Conservation (phyloP, 106 monocot species). For the Dendrobium huoshanense region DNA sequence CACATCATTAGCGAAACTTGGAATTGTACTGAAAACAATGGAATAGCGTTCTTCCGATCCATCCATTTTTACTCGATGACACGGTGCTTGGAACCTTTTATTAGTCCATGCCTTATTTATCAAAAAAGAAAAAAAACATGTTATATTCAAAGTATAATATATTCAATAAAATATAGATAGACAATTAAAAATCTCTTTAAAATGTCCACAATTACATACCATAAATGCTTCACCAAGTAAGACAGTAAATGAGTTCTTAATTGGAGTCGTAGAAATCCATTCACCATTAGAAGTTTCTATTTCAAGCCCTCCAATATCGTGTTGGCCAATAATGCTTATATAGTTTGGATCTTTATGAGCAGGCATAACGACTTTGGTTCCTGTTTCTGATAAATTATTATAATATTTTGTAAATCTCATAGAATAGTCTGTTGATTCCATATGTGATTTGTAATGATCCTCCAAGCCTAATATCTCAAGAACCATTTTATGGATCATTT, state of each 20-base stretch:
- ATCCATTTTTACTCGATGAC: slow-evolving; percentile 6
- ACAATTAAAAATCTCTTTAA: background rate
- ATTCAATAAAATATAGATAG: background rate
- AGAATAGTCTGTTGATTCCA: background rate
- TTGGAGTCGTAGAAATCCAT: background rate
- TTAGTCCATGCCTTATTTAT: slow-evolving; percentile 21
- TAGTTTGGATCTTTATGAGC: background rate
- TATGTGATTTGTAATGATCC: background rate
- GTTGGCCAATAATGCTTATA: background rate
- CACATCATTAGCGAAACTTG: background rate
- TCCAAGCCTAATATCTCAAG: background rate
- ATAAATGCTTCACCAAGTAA: slow-evolving; percentile 1
- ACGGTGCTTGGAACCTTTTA: slow-evolving; percentile 9
- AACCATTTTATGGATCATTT: too few relatives aligned
- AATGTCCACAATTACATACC: background rate
- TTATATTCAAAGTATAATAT: background rate
- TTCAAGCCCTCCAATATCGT: background rate
- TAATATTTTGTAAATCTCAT: background rate
- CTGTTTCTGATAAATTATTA: background rate
- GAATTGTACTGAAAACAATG: background rate
- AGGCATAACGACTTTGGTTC: background rate
- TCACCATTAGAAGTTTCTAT: background rate
- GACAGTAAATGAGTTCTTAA: background rate
- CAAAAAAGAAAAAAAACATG: background rate
- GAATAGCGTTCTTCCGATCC: background rate